phyloP scores from a whole-genome alignment of 176 grass and related monocot genomes.

The Calamus simplicifolius region DNA sequence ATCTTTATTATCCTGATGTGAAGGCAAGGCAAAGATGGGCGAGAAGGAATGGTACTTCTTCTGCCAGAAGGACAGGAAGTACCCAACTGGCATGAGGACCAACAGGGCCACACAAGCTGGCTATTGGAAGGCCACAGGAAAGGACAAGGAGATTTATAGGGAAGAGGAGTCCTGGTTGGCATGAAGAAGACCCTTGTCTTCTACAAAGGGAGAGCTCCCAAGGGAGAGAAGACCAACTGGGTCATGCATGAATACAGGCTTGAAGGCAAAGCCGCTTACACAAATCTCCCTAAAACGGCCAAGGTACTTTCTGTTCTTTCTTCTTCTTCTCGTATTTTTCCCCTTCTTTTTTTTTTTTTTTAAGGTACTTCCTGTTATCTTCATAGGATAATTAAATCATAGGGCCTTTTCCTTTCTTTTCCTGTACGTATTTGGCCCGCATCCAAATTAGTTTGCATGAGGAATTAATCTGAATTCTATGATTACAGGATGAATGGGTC shows the following conservation, averaged over 20 bases:
- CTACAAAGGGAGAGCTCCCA: constrained; percentile 85
- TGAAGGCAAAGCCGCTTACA: constrained; percentile 46
- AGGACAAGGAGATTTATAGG: constrained; percentile 88
- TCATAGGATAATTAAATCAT: too few species aligned
- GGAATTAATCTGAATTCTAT: not conserved
- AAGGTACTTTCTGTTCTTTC: constrained; percentile 32
- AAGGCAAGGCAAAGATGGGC: constrained; percentile 76
- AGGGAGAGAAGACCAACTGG: constrained; percentile 78
- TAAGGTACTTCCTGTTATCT: too few species aligned
- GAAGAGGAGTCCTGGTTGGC: constrained; percentile 54
- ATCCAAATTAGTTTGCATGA: too few species aligned
- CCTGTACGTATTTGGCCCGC: not conserved
- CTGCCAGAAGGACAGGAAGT: constrained; percentile 93
- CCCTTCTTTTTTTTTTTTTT: too few species aligned
- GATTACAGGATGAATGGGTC: constrained; percentile 73
- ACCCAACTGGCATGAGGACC: constrained; percentile 82
- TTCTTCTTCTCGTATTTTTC: not conserved
- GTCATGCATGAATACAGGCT: constrained; percentile 95
- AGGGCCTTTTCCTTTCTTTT: not conserved
- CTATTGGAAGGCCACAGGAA: constrained; percentile 99
- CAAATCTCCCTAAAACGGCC: constrained; percentile 39
- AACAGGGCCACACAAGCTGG: constrained; percentile 84
- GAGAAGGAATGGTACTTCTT: constrained; percentile 98
- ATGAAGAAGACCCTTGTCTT: constrained; percentile 99
- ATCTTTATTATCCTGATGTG: not conserved